These are phyloP conservation scores for Hanseniaspora taiwanica DNA, from an alignment of 805 yeast genomes.

Conservation along the genomic window DNA sequence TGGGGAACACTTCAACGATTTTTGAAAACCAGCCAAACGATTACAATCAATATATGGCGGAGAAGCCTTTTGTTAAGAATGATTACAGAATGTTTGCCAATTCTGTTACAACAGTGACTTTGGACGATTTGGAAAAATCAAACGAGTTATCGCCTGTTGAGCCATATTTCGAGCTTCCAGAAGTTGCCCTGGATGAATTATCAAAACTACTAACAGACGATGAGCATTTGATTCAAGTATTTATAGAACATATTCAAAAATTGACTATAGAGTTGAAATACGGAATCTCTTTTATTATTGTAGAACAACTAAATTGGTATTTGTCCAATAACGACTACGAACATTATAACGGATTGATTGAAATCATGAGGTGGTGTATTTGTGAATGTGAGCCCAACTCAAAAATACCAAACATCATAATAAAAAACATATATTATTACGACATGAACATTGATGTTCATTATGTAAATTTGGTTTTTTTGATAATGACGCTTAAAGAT, in stretches of 20 bases:
- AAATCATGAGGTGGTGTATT: background rate
- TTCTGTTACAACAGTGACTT: background rate
- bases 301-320: background rate
- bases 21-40: background rate
- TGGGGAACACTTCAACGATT: background rate
- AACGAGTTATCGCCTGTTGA: background rate
- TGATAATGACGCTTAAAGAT: background rate
- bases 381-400: background rate
- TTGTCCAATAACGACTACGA: background rate
- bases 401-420: background rate
- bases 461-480: background rate
- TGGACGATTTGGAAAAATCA: background rate
- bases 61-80: no score
- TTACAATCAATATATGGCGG: background rate
- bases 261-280: background rate
- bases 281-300: background rate
- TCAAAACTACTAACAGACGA: background rate
- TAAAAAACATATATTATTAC: background rate
- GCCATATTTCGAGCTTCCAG: background rate
- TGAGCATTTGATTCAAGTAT: background rate
- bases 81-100: no score
- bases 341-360: background rate
- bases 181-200: background rate
- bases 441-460: background rate
- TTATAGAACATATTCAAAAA: background rate